Base-by-base conservation (phyloP, 1,139 yeast species). In the Chernovozyma sophiae-reginae region DNA sequence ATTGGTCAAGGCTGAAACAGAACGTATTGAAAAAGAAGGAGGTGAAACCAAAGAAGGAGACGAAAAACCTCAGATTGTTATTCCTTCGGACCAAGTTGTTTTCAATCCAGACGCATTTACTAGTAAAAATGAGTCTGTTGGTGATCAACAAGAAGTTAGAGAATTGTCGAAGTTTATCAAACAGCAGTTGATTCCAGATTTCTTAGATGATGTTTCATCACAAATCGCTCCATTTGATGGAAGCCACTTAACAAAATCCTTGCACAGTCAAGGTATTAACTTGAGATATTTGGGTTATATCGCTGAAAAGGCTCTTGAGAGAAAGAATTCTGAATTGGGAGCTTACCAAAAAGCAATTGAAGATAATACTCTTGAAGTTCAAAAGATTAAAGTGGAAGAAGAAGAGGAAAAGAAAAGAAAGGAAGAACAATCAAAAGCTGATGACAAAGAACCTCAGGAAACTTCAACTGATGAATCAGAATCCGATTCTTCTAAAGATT, bases 221-320 rank as follows among this genome's bases (percentile, higher is more conserved):
- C 66, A 73, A 30, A 70, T 81, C 35, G 72, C 81, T 26, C 96
- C 96, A 33, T 69, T 86, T 43, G 96, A 87, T 54, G 96, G 97
- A 43, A 56, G 63, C 4, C 92, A 89, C 50, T 74, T 92, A 51
- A 67, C 87, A 23, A 67, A 71, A 30, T 58, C 73, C 38, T 62
- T 92, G 60, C 98, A 92, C 60, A 76, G 76, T 49, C 68, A 71
- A 37, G 98, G 98, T 69, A 82, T 92, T 55, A 90, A 87, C 58
- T 58, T 90, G 66, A 83, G 98, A 63, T 90, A 92, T 55, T 70
- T 92, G 51, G 97, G 97, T 43, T 63, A 59, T 36, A 55, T 82
- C 51, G 81, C 80, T 16, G 55, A 54, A 16, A 52, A 56, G 41
- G 58, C 62, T 33, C 38, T 51, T 25, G 36, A 25, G 3, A 58